Evolutionary conservation across 2,329 filamentous ascomycete species (phyloP), one percentile per base, ranked within the genome.

Genomic region (Neofusicoccum umdonicola): DNA sequence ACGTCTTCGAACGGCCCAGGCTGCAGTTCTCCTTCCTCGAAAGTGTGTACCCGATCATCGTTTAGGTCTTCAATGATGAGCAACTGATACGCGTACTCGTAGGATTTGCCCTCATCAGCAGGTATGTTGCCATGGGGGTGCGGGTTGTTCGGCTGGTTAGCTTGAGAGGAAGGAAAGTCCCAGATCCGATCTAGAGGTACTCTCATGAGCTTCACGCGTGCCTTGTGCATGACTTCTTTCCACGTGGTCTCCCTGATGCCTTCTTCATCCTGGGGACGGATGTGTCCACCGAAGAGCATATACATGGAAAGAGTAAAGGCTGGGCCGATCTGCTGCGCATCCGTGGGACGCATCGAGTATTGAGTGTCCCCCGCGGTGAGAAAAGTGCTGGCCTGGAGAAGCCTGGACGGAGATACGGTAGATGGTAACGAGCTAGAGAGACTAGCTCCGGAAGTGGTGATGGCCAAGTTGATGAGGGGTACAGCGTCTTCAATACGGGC

Each of bases 161-260:
- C 67, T 4, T 35, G 1, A 22, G 63, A n/a, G 9, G 61, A 58
- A 9, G 73, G 76, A 66, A 73, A 81, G 73, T 83, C 77, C 67
- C 86, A 84, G 0, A 84, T 75, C 44, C 82, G 73, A 47, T 84
- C 81, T 37, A 89, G 77, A 0, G 88, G 90, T 0, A 91, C 85
- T 54, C 93, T 85, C 70, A 90, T 85, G 11, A 99, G 82, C 65
- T 93, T 92, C 12, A 97, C 87, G 44, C 88, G 87, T 17, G 93
- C 91, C 76, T 98, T 99, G 80, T 98, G 93, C 66, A 97, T 89
- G 45, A 96, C 93, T 75, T 99, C 94, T 74, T 98, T 95, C 95
- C 95, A 98, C 0, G 93, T 90, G 0, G 92, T 82, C 79, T 88
- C 77, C 79, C 90, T 74, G 69, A 88, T 70, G 70, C 85, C 78